Base-by-base conservation (phyloP, 2,329 filamentous ascomycete genomes). In the Fusarium sp. region DNA sequence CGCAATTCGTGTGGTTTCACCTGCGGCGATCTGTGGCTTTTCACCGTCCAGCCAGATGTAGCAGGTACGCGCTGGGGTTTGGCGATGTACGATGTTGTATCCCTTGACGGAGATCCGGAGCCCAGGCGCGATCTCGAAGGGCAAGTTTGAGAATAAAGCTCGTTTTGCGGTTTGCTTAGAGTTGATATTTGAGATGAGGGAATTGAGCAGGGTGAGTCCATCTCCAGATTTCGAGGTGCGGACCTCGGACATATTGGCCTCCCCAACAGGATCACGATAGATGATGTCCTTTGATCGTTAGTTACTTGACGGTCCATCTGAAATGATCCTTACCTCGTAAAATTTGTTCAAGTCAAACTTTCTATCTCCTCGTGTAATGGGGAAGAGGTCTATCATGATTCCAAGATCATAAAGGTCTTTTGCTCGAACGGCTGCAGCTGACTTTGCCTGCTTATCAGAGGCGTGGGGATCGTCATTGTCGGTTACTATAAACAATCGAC, bases 321-420 rank as follows among this genome's bases (percentile, higher is more conserved):
- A 3, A 6, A 11, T 21, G 8, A 21, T 65, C 82, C 67, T 55
- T 81, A 94, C 91, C 76, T 98, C 92, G 75, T 97, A 99, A 75
- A 99, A 99, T 54, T 90, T 93, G 53, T 85, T 82, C 5, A 91
- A 80, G 65, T 97, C 89, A 71, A 99, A 99, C 31, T 84, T 84
- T 61, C 85, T 82, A 25, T 88, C 88, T 4, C 75, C 79, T 1
- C 85, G 85, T 21, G 89, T 91, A 53, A 99, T 94, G 1, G 95
- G 93, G 67, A 98, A 99, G 0, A 99, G 80, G 70, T 98, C 94
- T 57, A 99, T 96, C 1, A 86, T 86, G 27, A 97, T 93, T 4
- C 93, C 93, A 25, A 98, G 80, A 72, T 99, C 95, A 72, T 97
- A 98, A 19, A 99, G 76, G 77, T 99, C 95, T 73, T 97, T 96